Base-by-base conservation (phyloP, 768 basidiomycete species). In the Lactifluus volemus region DNA sequence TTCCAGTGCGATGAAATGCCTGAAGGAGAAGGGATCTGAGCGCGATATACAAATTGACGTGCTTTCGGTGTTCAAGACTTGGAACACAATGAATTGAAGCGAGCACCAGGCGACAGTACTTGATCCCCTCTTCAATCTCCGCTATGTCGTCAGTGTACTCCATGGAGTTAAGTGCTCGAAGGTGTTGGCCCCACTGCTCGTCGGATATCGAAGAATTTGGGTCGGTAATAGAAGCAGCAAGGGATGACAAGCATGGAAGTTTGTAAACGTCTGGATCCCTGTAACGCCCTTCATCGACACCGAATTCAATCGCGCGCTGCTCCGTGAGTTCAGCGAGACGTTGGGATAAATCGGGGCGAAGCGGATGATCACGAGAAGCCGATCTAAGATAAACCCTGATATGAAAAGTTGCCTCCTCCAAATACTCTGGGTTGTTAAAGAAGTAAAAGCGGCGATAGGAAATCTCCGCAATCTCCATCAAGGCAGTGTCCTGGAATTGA, bases 31-130 rank as follows among this genome's bases (percentile, higher is more conserved):
- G 41, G 41, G 0, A 5, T 0, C 41, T 3, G 4, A 42, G 17
- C 6, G 4, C 1, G 2, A 17, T 0, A 42, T 4, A 4, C 15
- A 6, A 17, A 1, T 1, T 5, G 9, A 7, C n/a, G 15, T 21
- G 10, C 3, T 9, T 9, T 9, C 9, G 32, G 25, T 25, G 25
- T 25, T 25, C 32, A 10, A 3, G 41, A n/a, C 15, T 15, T 42
- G 5, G 41, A 17, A 17, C 6, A 6, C 3, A 17, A 7, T 42
- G 41, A 17, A 12, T 11, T 42, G 41, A 42, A 42, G 14, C 41
- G 17, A 42, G 5, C 8, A 42, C 15, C 11, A 42, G 15, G 4
- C 15, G 41, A 15, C 41, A 17, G 41, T 42, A 42, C 17, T 42
- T 42, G 15, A 42, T 42, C 14, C 15, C 41, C 41, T 42, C 17